These are phyloP conservation scores for Tolypocladium tundrense DNA, from an alignment of 2,329 filamentous ascomycete species.

Conservation along the genomic window DNA sequence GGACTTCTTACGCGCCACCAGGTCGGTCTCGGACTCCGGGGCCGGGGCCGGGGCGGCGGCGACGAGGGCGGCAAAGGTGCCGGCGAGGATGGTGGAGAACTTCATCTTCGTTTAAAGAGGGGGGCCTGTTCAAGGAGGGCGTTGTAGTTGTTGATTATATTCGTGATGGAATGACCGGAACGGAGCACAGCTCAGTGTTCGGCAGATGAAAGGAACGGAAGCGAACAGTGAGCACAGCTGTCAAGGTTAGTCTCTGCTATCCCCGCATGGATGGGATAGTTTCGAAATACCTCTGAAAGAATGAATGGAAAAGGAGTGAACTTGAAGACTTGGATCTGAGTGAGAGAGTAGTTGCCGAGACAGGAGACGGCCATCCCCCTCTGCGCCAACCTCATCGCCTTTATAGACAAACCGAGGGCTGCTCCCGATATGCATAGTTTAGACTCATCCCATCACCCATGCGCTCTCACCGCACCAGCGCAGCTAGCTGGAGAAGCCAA, in stretches of 20 bases:
- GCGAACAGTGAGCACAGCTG: constrained; percentile 11
- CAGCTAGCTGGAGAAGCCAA: not conserved
- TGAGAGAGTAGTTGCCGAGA: not conserved
- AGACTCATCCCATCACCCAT: not conserved
- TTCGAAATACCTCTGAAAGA: not conserved
- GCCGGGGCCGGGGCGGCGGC: constrained; percentile 28
- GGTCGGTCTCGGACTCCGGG: constrained; percentile 14
- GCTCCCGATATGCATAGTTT: not conserved
- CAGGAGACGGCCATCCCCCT: not conserved
- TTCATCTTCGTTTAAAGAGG: constrained; percentile 33
- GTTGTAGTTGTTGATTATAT: not conserved
- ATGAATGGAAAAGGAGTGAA: not conserved
- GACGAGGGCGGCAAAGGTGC: constrained; percentile 33
- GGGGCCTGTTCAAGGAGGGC: not conserved
- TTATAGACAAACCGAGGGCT: not conserved
- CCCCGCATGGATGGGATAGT: not conserved
- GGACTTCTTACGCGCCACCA: constrained; percentile 21
- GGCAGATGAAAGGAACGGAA: constrained; percentile 8
- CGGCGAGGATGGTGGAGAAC: constrained; percentile 32
- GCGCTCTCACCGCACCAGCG: not conserved
- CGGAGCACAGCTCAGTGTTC: constrained; percentile 6
- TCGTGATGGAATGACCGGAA: not conserved
- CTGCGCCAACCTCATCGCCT: not conserved
- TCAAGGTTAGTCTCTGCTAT: not conserved
- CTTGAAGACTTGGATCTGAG: not conserved